Conservation (phyloP, 2,329 filamentous ascomycete species). For the Paramyrothecium sp. region DNA sequence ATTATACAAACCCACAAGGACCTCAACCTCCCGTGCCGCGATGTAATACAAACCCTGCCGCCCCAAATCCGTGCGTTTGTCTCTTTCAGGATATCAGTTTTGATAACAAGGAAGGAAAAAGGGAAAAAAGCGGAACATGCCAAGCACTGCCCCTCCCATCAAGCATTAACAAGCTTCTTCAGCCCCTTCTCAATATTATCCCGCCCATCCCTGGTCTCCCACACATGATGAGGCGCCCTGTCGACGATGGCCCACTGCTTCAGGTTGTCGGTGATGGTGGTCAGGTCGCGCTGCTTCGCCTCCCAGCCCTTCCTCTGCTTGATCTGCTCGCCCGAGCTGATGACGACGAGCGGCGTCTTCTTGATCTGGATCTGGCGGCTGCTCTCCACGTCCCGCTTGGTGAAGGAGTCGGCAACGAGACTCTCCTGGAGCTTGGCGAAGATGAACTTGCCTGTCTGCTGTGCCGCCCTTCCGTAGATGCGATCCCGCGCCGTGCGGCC, state of each 20-base stretch:
- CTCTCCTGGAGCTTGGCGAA: slow-evolving; percentile 93
- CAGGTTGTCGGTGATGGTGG: slow-evolving; percentile 75
- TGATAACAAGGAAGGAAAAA: neutral
- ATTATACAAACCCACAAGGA: neutral
- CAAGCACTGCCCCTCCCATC: slow-evolving; percentile 4
- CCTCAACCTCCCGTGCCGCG: neutral
- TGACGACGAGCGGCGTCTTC: slow-evolving; percentile 73
- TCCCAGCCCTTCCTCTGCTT: slow-evolving; percentile 72
- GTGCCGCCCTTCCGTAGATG: slow-evolving; percentile 75
- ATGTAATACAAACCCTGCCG: neutral
- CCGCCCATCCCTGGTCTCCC: slow-evolving; percentile 72
- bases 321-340: slow-evolving; percentile 77
- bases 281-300: slow-evolving; percentile 80
- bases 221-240: slow-evolving; percentile 82
- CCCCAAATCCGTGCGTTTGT: neutral
- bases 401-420: slow-evolving; percentile 80
- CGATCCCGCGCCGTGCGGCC: slow-evolving; percentile 80
- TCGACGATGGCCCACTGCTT: slow-evolving; percentile 84
- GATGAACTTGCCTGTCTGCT: slow-evolving; percentile 79
- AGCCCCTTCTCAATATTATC: slow-evolving; percentile 77
- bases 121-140: neutral
- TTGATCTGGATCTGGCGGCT: slow-evolving; percentile 76
- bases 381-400: slow-evolving; percentile 76
- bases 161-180: slow-evolving; percentile 57
- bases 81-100: neutral